Percentiles rank a stretch among this genome's conserved stretches.
phyloP scores from a whole-genome alignment of 768 basidiomycete species.

The Suillus bovinus region DNA sequence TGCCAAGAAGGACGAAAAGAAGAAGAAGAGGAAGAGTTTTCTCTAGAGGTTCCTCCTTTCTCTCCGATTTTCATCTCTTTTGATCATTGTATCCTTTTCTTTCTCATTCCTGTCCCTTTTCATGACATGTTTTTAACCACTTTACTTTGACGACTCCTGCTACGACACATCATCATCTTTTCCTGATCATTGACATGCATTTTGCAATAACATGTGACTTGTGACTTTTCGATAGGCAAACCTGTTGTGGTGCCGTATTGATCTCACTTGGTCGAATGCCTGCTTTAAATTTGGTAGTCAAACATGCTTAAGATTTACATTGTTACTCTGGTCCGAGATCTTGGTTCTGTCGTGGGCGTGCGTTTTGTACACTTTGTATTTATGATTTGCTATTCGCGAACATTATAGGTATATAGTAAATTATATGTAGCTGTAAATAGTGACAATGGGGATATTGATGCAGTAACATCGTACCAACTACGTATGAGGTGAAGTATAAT shows the following conservation, averaged over 20 bases:
- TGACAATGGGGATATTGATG: not conserved
- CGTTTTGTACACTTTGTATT: not conserved
- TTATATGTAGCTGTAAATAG: not conserved
- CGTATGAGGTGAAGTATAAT: not conserved
- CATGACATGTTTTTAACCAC: not conserved
- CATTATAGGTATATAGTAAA: too few relatives aligned
- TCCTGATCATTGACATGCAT: not conserved
- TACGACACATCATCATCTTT: not conserved
- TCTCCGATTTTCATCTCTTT: not conserved
- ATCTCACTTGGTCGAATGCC: not conserved
- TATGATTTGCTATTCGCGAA: too few relatives aligned
- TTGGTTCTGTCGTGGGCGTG: not conserved
- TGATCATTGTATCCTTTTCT: slow-evolving; percentile 8
- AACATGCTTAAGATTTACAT: not conserved
- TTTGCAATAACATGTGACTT: not conserved
- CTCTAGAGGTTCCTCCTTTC: slow-evolving; percentile 36
- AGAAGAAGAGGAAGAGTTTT: slow-evolving; percentile 62
- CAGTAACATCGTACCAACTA: not conserved
- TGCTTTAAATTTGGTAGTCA: not conserved
- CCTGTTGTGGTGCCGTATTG: not conserved
- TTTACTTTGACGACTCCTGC: not conserved
- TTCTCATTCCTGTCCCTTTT: slow-evolving; percentile 1
- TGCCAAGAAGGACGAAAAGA: slow-evolving; percentile 48
- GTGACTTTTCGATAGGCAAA: not conserved
- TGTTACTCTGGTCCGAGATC: not conserved